Evolutionary conservation across 1,139 yeast species (phyloP).

Genomic region (Hyphopichia fennica): DNA sequence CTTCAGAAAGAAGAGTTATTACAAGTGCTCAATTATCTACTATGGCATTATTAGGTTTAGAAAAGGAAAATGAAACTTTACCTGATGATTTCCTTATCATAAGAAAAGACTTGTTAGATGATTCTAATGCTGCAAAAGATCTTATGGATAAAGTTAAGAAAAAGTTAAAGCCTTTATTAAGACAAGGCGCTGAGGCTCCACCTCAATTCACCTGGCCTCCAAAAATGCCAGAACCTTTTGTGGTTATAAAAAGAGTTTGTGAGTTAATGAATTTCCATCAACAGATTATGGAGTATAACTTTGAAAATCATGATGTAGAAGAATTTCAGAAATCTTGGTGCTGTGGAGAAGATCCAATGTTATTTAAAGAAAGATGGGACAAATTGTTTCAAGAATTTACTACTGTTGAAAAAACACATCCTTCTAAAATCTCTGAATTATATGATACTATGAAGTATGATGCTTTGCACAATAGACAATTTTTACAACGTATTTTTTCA

Average conservation of each 20-base stretch:
- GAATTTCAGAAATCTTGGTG: slow-evolving; percentile 87
- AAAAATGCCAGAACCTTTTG: slow-evolving; percentile 95
- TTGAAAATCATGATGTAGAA: slow-evolving; percentile 62
- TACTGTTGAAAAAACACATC: slow-evolving; percentile 94
- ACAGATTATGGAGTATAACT: slow-evolving; percentile 81
- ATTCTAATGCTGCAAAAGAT: slow-evolving; percentile 97
- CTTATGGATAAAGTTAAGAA: slow-evolving; percentile 97
- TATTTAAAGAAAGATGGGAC: slow-evolving; percentile 97
- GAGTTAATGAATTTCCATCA: slow-evolving; percentile 94
- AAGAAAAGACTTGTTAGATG: slow-evolving; percentile 90
- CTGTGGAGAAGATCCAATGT: slow-evolving; percentile 89
- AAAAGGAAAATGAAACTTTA: slow-evolving; percentile 49
- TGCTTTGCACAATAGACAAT: slow-evolving; percentile 91
- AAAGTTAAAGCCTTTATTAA: slow-evolving; percentile 86
- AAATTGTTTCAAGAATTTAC: slow-evolving; percentile 91
- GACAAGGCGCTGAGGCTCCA: slow-evolving; percentile 98
- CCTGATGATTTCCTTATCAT: slow-evolving; percentile 81
- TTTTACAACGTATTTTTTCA: slow-evolving; percentile 77
- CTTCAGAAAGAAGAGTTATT: slow-evolving; percentile 92
- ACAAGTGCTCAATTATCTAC: slow-evolving; percentile 92
- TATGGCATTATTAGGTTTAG: slow-evolving; percentile 73
- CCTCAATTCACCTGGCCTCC: slow-evolving; percentile 99
- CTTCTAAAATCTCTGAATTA: slow-evolving; percentile 92
- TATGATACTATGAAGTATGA: slow-evolving; percentile 99
- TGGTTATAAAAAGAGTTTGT: slow-evolving; percentile 89